Evolutionary conservation across 345 rosid species (phyloP), one percentile per base, ranked within the genome.

Genomic region (Pistacia atlantica): DNA sequence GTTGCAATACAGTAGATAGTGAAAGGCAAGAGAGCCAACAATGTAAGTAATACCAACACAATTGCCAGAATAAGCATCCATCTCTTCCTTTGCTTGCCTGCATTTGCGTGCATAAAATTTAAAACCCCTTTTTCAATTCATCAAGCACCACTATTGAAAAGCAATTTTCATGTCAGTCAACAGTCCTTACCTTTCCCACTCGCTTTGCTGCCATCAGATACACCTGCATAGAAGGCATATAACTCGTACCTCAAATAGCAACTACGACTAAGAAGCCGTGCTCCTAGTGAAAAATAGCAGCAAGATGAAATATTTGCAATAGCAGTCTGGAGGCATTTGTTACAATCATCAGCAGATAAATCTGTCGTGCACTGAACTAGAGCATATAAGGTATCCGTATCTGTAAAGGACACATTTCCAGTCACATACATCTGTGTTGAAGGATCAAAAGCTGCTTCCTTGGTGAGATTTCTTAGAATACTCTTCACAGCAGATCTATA

Each of bases 191-290:
- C 65, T 81, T 69, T 58, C 18, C 65, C 20, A 10, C 64, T 62
- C 11, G 56, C 74, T 57, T 72, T 69, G 48, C 20, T 75, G 60
- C 69, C 46, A 14, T 25, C 20, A 4, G 72, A 48, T 37, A 14
- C 75, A 7, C 80, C 84, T 33, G 67, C 59, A 57, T 83, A 81
- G 35, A 85, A 83, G 20, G 82, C 79, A 18, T 87, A 83, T 12
- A 84, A 69, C 66, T 86, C 84, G 35, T 84, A 86, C 71, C 89
- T 80, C 71, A 86, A 72, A 63, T 84, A 84, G 75, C 87, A 86
- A 71, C 86, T 84, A 1, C 74, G 84, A 79, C 88, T 83, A 8
- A 80, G 76, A 56, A 87, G 28, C 52, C 86, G 59, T 1, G 78
- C 86, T 6, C 90, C 88, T 2, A 74, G 64, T 10, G 84, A 83